phyloP scores from a whole-genome alignment of 202 grass and related monocot genomes.

The Panicum virgatum region DNA sequence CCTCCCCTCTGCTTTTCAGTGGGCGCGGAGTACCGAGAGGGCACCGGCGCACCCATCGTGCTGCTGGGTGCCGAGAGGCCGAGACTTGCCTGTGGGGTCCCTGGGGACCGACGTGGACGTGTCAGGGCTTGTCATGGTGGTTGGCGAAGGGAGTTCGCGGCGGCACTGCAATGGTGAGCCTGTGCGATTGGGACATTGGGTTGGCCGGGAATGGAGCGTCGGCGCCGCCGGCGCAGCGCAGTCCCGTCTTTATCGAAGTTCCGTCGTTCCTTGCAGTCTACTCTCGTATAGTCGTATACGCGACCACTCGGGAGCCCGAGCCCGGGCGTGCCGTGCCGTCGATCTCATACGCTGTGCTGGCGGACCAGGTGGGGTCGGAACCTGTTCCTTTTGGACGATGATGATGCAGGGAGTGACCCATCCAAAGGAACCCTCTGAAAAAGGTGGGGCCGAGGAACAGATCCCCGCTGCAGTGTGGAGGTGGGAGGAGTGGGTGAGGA shows the following conservation, averaged over 20 bases:
- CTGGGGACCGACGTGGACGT: constrained; percentile 5
- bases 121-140: background rate
- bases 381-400: no score
- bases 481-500: no score
- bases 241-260: background rate
- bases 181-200: background rate
- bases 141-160: background rate
- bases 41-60: background rate
- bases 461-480: background rate
- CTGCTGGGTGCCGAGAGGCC: no score
- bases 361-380: background rate
- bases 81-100: background rate
- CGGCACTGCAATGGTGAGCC: background rate
- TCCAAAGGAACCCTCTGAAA: background rate
- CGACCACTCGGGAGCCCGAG: background rate
- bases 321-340: background rate
- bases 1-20: background rate
- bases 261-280: background rate
- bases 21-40: background rate
- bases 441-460: background rate
- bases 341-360: background rate
- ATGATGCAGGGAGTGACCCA: background rate
- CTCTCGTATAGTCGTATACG: background rate
- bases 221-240: background rate
- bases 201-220: background rate